phyloP scores from a whole-genome alignment of 805 yeast species.

The Yamadazyma sp. region DNA sequence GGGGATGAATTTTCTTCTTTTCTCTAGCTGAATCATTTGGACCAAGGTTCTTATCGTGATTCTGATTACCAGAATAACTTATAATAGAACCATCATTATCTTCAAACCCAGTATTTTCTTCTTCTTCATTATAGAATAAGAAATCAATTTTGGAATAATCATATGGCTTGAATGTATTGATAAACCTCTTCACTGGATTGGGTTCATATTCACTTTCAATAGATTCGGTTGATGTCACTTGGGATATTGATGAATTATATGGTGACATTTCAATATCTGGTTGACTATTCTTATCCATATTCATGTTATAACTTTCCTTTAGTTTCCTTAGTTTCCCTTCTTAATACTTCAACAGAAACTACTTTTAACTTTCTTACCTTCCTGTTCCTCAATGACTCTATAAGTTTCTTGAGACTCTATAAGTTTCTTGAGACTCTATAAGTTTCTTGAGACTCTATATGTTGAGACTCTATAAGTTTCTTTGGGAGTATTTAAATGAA shows the following conservation, averaged over 20 bases:
- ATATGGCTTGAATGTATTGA: slow-evolving; percentile 24
- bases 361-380: too few relatives aligned
- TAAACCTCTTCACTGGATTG: slow-evolving; percentile 16
- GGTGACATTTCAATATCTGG: slow-evolving; percentile 8
- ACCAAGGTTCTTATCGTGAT: slow-evolving; percentile 1
- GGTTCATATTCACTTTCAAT: slow-evolving; percentile 12
- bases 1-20: slow-evolving; percentile 16
- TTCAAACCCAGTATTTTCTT: slow-evolving; percentile 4
- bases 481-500: too few relatives aligned
- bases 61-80: neutral
- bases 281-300: slow-evolving; percentile 5
- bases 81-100: neutral
- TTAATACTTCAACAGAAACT: too few relatives aligned
- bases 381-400: too few relatives aligned
- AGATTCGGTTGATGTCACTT: slow-evolving; percentile 4
- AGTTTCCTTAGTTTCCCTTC: too few relatives aligned
- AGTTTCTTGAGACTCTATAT: too few relatives aligned
- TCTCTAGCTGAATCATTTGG: slow-evolving; percentile 8
- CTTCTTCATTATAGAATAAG: slow-evolving; percentile 12
- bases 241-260: slow-evolving; percentile 5
- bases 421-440: too few relatives aligned
- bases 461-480: too few relatives aligned
- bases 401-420: too few relatives aligned
- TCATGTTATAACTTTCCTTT: too few relatives aligned
- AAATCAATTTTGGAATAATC: slow-evolving; percentile 22